Evolutionary conservation across 148 eudicot genomes (phyloP).

Genomic region (Rhododendron griersonianum): DNA sequence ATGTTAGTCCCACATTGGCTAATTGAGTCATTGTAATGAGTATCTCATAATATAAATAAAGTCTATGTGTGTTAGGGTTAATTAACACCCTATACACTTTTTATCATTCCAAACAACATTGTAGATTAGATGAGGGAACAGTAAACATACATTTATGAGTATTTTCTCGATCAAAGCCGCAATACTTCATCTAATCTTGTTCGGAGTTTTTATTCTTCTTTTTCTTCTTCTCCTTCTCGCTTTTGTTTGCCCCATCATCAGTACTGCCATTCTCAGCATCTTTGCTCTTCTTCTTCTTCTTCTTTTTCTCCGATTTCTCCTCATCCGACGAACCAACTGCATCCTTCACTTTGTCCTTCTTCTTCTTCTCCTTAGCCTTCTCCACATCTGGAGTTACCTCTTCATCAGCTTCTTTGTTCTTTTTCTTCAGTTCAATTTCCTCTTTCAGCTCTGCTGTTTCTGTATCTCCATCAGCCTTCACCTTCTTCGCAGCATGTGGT

Average conservation of each 20-base stretch:
- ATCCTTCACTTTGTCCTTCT: conserved; percentile 7
- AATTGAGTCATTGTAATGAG: too few relatives aligned
- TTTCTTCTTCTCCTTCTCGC: conserved; percentile 40
- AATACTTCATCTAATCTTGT: not conserved
- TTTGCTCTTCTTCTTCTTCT: conserved; percentile 10
- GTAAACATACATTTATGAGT: not conserved
- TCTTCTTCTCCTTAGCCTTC: conserved; percentile 3
- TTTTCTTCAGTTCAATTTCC: not conserved
- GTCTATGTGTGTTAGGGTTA: too few relatives aligned
- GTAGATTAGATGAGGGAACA: not conserved
- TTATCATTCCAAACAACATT: not conserved
- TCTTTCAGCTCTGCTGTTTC: not conserved
- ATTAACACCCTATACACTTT: too few relatives aligned
- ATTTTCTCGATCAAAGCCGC: not conserved
- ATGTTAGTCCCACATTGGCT: too few relatives aligned
- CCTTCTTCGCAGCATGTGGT: not conserved
- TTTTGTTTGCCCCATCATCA: conserved; percentile 31
- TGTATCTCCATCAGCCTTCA: not conserved
- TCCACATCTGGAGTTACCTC: conserved; percentile 1
- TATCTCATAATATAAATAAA: too few relatives aligned
- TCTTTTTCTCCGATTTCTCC: conserved; percentile 7
- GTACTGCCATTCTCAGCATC: conserved; percentile 9
- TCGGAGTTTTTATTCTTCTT: not conserved
- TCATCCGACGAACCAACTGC: not conserved
- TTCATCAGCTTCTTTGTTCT: not conserved